Evolutionary conservation across 202 grass and related monocot species (phyloP).

Genomic region (Schoenoplectus tabernaemontani): DNA sequence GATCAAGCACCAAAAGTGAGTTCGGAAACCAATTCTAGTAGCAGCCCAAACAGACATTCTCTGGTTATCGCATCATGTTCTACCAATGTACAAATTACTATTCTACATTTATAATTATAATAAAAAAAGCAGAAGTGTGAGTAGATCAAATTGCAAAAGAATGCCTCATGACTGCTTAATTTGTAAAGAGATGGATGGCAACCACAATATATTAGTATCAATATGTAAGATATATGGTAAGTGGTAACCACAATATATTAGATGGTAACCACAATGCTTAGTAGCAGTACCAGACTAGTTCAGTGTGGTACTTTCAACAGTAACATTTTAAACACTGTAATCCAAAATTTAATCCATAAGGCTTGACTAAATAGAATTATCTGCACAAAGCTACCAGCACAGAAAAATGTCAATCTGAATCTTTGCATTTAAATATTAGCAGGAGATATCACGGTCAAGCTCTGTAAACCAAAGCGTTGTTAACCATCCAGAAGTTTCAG

Average conservation of each 20-base stretch:
- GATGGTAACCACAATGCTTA: background rate
- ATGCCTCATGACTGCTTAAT: background rate
- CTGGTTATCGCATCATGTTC: background rate
- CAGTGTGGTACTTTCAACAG: background rate
- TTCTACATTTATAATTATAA: background rate
- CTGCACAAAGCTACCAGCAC: background rate
- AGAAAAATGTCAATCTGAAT: background rate
- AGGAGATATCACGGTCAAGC: background rate
- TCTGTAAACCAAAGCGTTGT: conserved; percentile 37
- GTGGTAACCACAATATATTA: no score
- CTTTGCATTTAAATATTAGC: background rate
- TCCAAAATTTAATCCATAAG: background rate
- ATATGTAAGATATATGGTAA: no score
- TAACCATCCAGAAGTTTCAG: conserved; percentile 43
- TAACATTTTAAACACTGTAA: background rate
- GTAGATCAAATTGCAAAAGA: background rate
- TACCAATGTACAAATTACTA: background rate
- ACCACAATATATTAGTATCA: no score
- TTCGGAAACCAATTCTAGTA: background rate
- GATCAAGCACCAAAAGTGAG: background rate
- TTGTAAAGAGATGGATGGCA: background rate
- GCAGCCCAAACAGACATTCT: background rate
- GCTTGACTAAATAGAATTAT: background rate
- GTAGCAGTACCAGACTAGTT: background rate
- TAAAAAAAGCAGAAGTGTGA: background rate